Percentiles rank a stretch among this genome's conserved stretches.
phyloP scores from a whole-genome alignment of 352 stramenopile genomes.

The Globisporangium okanoganense region DNA sequence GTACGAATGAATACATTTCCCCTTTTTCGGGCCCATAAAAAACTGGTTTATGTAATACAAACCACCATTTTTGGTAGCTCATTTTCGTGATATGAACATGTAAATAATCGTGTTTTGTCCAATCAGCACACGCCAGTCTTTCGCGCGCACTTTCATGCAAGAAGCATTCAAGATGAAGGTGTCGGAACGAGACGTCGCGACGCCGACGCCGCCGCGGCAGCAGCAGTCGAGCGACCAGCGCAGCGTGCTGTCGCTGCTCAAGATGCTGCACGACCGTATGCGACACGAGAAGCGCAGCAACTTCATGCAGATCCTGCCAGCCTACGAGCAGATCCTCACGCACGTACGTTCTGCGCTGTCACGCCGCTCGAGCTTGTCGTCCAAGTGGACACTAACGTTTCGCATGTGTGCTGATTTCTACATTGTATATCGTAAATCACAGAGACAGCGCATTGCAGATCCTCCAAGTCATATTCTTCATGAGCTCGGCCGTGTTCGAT shows the following conservation, averaged over 20 bases:
- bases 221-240: conserved; percentile 5
- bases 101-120: background rate
- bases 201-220: background rate
- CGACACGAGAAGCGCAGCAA: conserved; percentile 13
- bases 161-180: background rate
- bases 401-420: background rate
- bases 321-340: conserved; percentile 49
- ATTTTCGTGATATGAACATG: background rate
- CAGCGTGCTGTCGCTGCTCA: conserved; percentile 38
- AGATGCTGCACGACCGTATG: conserved; percentile 30
- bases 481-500: conserved; percentile 10
- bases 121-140: background rate
- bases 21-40: too few relatives aligned
- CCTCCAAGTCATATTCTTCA: background rate
- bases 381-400: background rate
- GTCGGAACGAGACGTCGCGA: background rate
- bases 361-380: background rate
- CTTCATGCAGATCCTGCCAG: conserved; percentile 30
- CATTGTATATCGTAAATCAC: background rate
- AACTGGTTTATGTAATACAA: background rate
- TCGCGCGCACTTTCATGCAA: background rate
- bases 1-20: too few relatives aligned
- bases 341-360: conserved; percentile 27
- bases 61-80: background rate
- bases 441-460: conserved; percentile 1